Evolutionary conservation across 441 rosid species (phyloP).

Genomic region (Lepidium campestre): DNA sequence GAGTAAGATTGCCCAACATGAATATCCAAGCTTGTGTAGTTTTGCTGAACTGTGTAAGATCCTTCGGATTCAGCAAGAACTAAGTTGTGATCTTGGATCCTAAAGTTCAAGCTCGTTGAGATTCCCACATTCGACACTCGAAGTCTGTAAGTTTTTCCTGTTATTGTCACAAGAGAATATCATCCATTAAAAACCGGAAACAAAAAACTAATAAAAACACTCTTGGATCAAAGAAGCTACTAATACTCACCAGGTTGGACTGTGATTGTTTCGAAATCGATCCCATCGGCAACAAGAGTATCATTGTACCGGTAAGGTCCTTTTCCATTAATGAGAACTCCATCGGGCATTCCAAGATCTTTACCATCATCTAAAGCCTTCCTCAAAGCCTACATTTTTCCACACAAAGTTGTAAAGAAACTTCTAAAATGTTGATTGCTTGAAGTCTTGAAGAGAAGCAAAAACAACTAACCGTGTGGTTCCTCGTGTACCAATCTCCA

Average conservation of each 20-base stretch:
- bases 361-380: conserved; percentile 80
- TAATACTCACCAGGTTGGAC: conserved; percentile 78
- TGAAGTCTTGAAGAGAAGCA: neutral
- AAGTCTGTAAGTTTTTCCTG: conserved; percentile 87
- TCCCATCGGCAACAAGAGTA: conserved; percentile 72
- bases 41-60: conserved; percentile 80
- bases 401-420: neutral
- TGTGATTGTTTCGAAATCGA: conserved; percentile 65
- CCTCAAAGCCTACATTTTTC: conserved; percentile 57
- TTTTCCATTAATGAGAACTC: conserved; percentile 93
- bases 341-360: conserved; percentile 90
- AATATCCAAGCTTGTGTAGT: conserved; percentile 88
- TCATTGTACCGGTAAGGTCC: conserved; percentile 85
- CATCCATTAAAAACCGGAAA: neutral
- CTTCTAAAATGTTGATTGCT: neutral
- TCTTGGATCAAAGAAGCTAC: neutral
- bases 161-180: neutral
- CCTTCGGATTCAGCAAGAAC: conserved; percentile 87
- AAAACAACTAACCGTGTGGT: conserved; percentile 71
- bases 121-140: conserved; percentile 89
- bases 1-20: conserved; percentile 92
- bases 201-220: neutral
- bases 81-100: conserved; percentile 87
- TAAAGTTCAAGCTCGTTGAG: conserved; percentile 82
- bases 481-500: conserved; percentile 91